Evolutionary conservation across 2,329 filamentous ascomycete species (phyloP).

Genomic region (Fusarium verrucosum): DNA sequence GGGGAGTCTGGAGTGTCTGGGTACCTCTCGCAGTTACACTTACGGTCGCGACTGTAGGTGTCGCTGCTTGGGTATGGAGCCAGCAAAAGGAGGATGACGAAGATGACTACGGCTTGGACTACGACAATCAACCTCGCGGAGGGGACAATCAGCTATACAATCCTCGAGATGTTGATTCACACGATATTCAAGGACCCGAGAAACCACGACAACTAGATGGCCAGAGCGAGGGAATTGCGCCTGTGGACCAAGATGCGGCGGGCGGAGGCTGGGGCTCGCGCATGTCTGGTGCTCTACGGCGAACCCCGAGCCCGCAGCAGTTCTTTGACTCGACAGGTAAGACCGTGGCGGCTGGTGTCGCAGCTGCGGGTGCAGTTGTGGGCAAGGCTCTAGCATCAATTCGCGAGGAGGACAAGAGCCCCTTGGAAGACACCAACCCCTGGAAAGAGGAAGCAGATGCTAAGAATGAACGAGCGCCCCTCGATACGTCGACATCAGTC

Average conservation of each 20-base stretch:
- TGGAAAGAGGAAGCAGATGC: slow-evolving; percentile 92
- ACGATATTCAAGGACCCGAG: slow-evolving; percentile 47
- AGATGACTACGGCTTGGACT: slow-evolving; percentile 60
- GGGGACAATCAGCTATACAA: slow-evolving; percentile 63
- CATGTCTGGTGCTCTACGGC: slow-evolving; percentile 81
- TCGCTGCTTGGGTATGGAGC: slow-evolving; percentile 94
- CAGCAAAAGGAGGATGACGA: slow-evolving; percentile 81
- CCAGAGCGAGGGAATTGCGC: slow-evolving; percentile 54
- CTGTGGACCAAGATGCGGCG: slow-evolving; percentile 45
- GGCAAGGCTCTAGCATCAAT: slow-evolving; percentile 85
- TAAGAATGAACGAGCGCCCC: slow-evolving; percentile 59
- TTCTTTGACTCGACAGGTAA: slow-evolving; percentile 85
- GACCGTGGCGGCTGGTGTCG: slow-evolving; percentile 81
- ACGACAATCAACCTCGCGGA: slow-evolving; percentile 61
- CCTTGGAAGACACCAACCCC: slow-evolving; percentile 85
- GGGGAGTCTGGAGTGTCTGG: slow-evolving; percentile 81
- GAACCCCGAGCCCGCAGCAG: slow-evolving; percentile 88
- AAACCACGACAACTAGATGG: slow-evolving; percentile 53
- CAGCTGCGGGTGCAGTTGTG: slow-evolving; percentile 82
- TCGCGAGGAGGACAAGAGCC: slow-evolving; percentile 79
- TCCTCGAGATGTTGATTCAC: slow-evolving; percentile 44
- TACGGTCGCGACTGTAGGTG: slow-evolving; percentile 83
- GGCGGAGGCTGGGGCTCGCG: slow-evolving; percentile 73
- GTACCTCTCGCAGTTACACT: slow-evolving; percentile 87
- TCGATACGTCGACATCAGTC: slow-evolving; percentile 44